Conservation (phyloP, 1,139 yeast species). For the Pichia kudriavzevii region DNA sequence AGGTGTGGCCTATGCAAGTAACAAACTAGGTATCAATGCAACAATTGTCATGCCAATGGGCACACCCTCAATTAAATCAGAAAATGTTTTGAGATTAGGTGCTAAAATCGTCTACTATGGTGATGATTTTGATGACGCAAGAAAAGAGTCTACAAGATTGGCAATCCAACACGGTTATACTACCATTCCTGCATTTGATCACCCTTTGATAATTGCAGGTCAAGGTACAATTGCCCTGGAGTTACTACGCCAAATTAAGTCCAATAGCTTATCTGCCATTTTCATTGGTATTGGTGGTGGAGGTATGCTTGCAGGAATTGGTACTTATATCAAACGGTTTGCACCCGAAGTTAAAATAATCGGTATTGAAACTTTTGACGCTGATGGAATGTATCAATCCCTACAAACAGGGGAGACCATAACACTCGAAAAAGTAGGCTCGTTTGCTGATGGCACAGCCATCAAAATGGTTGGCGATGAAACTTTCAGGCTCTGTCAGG, state of each 20-base stretch:
- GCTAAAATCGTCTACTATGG: constrained; percentile 90
- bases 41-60: constrained; percentile 98
- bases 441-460: constrained; percentile 98
- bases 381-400: constrained; percentile 83
- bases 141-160: constrained; percentile 74
- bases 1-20: constrained; percentile 93
- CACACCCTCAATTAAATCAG: constrained; percentile 88
- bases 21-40: constrained; percentile 76
- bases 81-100: constrained; percentile 85
- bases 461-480: constrained; percentile 87
- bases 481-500: constrained; percentile 75
- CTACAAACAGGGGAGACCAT: constrained; percentile 48
- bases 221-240: constrained; percentile 98
- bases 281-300: constrained; percentile 97
- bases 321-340: constrained; percentile 79
- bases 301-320: constrained; percentile 88
- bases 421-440: constrained; percentile 66
- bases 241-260: constrained; percentile 74
- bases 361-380: constrained; percentile 94
- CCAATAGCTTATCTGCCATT: constrained; percentile 73
- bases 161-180: constrained; percentile 65
- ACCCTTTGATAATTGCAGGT: constrained; percentile 98
- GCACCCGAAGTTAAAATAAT: constrained; percentile 97
- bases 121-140: constrained; percentile 89
- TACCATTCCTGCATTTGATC: constrained; percentile 94